Base-by-base conservation (phyloP, 495 filamentous ascomycete species). In the Tuber magnatum region DNA sequence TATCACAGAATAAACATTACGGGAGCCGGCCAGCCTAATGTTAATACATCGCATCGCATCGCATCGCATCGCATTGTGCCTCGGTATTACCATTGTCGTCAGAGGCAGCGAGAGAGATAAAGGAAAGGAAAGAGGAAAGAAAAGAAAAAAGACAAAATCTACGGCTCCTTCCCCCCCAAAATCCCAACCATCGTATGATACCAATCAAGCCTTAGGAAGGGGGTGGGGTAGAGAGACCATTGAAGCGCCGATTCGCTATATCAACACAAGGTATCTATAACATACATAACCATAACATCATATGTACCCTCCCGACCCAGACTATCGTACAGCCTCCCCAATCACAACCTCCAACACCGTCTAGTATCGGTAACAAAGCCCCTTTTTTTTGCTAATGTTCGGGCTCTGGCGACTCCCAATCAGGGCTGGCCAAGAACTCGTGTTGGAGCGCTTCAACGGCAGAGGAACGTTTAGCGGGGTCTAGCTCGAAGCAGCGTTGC, bases 381-480 rank as follows among this genome's bases (percentile, higher is more conserved):
- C 56, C 14, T 18, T 1, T 65, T 16, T 32, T 61, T 65, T 32
- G 28, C 28, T 35, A 65, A 35, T 5, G 28, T 65, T 65, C 28
- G 6, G 56, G 56, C 56, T 65, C 56, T 32, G 56, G 56, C 14
- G 56, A 65, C 56, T 65, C 56, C 56, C 56, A 65, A 65, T 65
- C 56, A 6, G 56, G 28, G 18, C 56, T 6, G 18, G 41, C 71
- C 42, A 97, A 81, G 83, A 97, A 99, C 22, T 93, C 90, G 84
- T 97, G 92, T 18, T 86, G 78, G 76, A 94, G 79, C 6, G 92
- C 92, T 79, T 92, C 89, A 75, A 86, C 86, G 0, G 92, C 92
- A 68, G 88, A 92, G 56, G 93, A 92, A n/a, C 92, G 83, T 81
- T 86, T 89, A 35, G 81, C 82, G 0, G 92, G 91, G 83, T 94